Evolutionary conservation across 805 yeast species (phyloP), one percentile per base, ranked within the genome.

Genomic region (Nakazawaea ishiwadae): DNA sequence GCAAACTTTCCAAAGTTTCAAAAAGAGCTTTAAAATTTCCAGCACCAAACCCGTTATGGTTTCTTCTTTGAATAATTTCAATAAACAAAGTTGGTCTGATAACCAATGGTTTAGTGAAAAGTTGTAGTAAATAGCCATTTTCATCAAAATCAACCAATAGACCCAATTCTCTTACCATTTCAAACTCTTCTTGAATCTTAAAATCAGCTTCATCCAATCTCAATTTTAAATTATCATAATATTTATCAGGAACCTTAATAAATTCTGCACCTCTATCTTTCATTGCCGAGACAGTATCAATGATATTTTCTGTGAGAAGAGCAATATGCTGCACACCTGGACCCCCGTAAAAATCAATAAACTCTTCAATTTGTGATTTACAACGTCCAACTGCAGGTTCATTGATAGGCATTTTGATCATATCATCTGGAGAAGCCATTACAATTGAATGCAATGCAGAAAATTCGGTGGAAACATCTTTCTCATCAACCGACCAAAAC

Each of bases 291-390:
- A 87, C 81, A 0, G 88, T 68, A 2, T 56, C 54, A 16, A 85
- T 50, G 30, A 87, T 86, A 56, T 84, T 68, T 20, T 65, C 59
- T 0, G 91, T 85, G 38, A 65, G 60, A 18, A 87, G 57, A 0
- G 96, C 96, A 52, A 87, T 65, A 54, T 87, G 96, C 61, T 87
- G 96, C 27, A 88, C 75, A 3, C 96, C 96, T 0, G 95, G 84
- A 0, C 96, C 95, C 36, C 75, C 75, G 56, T 85, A 72, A 53
- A 67, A 87, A 39, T 80, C 83, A 48, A 82, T 60, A 55, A 82
- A 87, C 59, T 87, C 96, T 59, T 86, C 95, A 45, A 87, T 81
- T 55, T 87, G 96, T 3, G 90, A 79, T 53, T 69, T 76, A 55
- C 73, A 72, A 31, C 65, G 56, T 1, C 90, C 87, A 37, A 65